phyloP scores from a whole-genome alignment of 345 rosid genomes.

The Lumnitzera racemosa region DNA sequence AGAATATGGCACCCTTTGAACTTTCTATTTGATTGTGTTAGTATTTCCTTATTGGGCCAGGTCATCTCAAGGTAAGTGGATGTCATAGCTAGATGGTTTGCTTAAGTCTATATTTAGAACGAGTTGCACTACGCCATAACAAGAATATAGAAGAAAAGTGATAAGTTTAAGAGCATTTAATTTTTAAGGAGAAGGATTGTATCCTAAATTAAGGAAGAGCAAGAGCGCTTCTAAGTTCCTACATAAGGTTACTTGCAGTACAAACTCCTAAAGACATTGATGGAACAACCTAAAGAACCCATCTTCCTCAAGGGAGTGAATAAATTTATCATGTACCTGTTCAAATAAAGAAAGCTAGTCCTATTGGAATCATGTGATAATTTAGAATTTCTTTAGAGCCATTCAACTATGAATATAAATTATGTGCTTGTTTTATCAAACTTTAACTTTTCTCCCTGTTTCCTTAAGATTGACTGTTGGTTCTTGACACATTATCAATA shows the following conservation, averaged over 20 bases:
- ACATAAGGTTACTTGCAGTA: constrained; percentile 37
- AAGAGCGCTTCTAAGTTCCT: constrained; percentile 57
- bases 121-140: too few relatives aligned
- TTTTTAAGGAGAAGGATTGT: constrained; percentile 99
- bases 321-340: constrained; percentile 57
- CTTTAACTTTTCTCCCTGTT: too few relatives aligned
- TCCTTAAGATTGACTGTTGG: too few relatives aligned
- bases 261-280: constrained; percentile 48
- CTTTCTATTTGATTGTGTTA: too few relatives aligned
- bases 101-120: too few relatives aligned
- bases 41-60: too few relatives aligned
- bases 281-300: constrained; percentile 77
- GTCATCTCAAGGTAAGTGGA: too few relatives aligned
- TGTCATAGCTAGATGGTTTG: too few relatives aligned
- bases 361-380: constrained; percentile 41
- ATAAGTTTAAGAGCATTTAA: constrained; percentile 58
- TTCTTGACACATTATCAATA: too few relatives aligned
- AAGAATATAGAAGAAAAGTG: too few relatives aligned
- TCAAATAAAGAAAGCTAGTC: constrained; percentile 54
- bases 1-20: too few relatives aligned
- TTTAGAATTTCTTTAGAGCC: constrained; percentile 62
- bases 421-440: too few relatives aligned
- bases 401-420: constrained; percentile 42
- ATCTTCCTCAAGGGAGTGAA: constrained; percentile 47
- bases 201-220: constrained; percentile 68